Evolutionary conservation across 2,329 filamentous ascomycete species (phyloP), one percentile per base, ranked within the genome.

Genomic region (Hypoxylon sp.): DNA sequence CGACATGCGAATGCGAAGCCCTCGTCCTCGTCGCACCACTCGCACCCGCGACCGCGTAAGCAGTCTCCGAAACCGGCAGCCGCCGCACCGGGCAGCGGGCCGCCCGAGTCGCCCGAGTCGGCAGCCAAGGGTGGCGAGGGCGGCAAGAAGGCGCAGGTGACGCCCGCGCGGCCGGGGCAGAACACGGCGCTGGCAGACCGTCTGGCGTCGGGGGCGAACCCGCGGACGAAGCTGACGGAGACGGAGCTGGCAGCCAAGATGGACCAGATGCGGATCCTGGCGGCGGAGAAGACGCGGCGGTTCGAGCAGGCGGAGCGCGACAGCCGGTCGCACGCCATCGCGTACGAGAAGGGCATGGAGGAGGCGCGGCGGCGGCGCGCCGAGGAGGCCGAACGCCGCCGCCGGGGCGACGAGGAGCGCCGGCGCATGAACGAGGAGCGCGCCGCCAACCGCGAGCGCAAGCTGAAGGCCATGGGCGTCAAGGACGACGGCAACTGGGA

Each of bases 151-250:
- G 41, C 47, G 18, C 23, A 47, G 13, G 15, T 15, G 1, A 31
- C 56, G 1, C 17, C 53, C 17, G 38, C 60, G 2, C 58, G 72
- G 47, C 69, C 74, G 10, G 72, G 74, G 29, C 67, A 68, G 33
- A 76, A 75, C 60, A 74, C 72, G 10, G 70, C 70, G 3, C 67
- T 69, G 18, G 71, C 73, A 4, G 73, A 77, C 40, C 83, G 84
- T 8, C 69, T 82, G 8, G 74, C 76, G 50, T 85, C 83, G 1
- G 84, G 84, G 56, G 81, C 79, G 10, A 86, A 85, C 73, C 83
- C 84, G 20, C 82, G 83, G 9, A 80, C 81, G 20, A 87, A 87
- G 72, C 78, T 86, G 23, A 86, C 84, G 0, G 83, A 88, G 0
- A 73, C 75, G 0, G 82, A 88, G 71, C 79, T 88, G 3, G 77